These are phyloP conservation scores for Edaphochlamys debaryana DNA, from an alignment of 139 green algal genomes.

Conservation along the genomic window DNA sequence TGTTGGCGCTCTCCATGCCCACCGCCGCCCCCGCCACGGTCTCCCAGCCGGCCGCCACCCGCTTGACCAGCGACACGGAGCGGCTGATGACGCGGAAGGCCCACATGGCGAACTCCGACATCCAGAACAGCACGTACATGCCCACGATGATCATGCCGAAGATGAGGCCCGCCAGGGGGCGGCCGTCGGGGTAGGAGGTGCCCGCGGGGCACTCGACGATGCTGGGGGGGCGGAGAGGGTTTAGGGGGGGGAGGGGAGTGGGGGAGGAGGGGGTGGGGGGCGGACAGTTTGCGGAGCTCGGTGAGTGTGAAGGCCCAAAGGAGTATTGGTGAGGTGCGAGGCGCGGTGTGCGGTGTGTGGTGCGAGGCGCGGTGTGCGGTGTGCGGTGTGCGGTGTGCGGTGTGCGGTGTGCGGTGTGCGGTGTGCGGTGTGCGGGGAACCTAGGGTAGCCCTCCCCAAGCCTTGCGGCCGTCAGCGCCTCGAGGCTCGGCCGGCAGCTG, in stretches of 20 bases:
- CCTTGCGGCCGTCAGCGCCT: too few species aligned
- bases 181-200: background rate
- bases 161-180: background rate
- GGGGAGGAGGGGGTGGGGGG: background rate
- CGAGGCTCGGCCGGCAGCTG: too few species aligned
- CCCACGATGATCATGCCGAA: background rate
- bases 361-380: too few species aligned
- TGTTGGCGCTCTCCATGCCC: background rate
- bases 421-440: too few species aligned
- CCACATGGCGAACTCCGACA: background rate
- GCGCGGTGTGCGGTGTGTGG: too few species aligned
- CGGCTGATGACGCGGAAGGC: background rate
- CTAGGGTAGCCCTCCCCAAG: too few species aligned
- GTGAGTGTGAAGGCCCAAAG: too few species aligned
- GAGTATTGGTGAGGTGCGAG: too few species aligned
- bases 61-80: background rate
- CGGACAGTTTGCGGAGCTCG: too few species aligned
- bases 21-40: background rate
- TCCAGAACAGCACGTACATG: background rate
- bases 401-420: too few species aligned
- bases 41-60: background rate
- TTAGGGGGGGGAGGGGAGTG: conserved; percentile 10
- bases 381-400: too few species aligned
- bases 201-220: conserved; percentile 9
- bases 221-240: conserved; percentile 13